phyloP scores from a whole-genome alignment of 148 eudicot species.

The Chenopodium formosanum region DNA sequence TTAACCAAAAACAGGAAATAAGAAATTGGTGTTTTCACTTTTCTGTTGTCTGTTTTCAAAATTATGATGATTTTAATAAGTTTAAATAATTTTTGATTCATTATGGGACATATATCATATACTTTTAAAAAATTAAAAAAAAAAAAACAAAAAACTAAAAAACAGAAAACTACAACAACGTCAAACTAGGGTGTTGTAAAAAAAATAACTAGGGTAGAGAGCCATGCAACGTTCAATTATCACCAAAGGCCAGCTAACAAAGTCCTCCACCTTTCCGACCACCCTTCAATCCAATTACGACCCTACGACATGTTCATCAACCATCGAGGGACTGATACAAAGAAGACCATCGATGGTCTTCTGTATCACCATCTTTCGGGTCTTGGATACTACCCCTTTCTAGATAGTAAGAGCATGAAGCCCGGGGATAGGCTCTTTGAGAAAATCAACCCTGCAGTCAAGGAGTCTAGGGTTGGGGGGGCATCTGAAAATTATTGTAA shows the following conservation, averaged over 20 bases:
- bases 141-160: too few relatives aligned
- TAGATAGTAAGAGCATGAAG: conserved; percentile 62
- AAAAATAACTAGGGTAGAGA: neutral
- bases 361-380: conserved; percentile 39
- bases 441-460: conserved; percentile 42
- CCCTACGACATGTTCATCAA: conserved; percentile 62
- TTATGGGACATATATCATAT: too few relatives aligned
- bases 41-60: too few relatives aligned
- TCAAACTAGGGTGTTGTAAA: too few relatives aligned
- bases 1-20: too few relatives aligned
- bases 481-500: conserved; percentile 63
- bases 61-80: too few relatives aligned
- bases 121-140: too few relatives aligned
- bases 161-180: too few relatives aligned
- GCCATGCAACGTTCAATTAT: conserved; percentile 33
- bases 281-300: neutral
- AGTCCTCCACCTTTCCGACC: neutral
- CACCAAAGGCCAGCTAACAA: conserved; percentile 15
- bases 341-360: conserved; percentile 51
- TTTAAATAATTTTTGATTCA: too few relatives aligned
- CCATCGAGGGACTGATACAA: conserved; percentile 63
- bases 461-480: conserved; percentile 42
- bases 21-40: too few relatives aligned
- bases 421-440: conserved; percentile 58
- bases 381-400: conserved; percentile 46